phyloP scores from a whole-genome alignment of 169 alveolate species.

The Plasmodium billcollinsi region DNA sequence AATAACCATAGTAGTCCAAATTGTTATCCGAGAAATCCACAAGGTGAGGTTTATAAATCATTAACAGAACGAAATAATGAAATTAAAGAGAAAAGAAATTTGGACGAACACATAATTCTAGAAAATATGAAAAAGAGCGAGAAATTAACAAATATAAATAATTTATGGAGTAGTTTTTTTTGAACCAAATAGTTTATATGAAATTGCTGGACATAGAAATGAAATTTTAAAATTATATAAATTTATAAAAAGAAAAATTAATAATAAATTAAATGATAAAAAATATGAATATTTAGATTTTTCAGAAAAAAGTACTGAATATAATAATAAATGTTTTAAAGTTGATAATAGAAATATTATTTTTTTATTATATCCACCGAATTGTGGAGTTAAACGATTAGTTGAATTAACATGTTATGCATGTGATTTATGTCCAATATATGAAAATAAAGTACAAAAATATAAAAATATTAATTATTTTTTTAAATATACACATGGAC shows the following conservation, averaged over 20 bases:
- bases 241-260: slow-evolving; percentile 35
- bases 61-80: slow-evolving; percentile 2
- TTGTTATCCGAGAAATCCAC: neutral
- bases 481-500: slow-evolving; percentile 70
- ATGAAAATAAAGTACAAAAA: slow-evolving; percentile 61
- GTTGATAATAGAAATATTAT: slow-evolving; percentile 5
- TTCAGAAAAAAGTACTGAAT: neutral
- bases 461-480: slow-evolving; percentile 61
- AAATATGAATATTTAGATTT: neutral
- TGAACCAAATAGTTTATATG: slow-evolving; percentile 58
- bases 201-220: slow-evolving; percentile 67
- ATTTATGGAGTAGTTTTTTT: slow-evolving; percentile 50
- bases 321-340: neutral
- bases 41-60: neutral
- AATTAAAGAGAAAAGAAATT: neutral
- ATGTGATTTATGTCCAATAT: slow-evolving; percentile 58
- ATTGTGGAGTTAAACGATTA: slow-evolving; percentile 49
- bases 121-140: slow-evolving; percentile 29
- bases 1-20: neutral
- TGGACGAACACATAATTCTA: slow-evolving; percentile 7
- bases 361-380: slow-evolving; percentile 54
- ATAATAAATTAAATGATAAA: neutral
- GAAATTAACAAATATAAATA: slow-evolving; percentile 21
- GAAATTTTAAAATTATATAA: slow-evolving; percentile 37
- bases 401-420: slow-evolving; percentile 62